phyloP scores from a whole-genome alignment of 2,329 filamentous ascomycete species.

The Zasmidium angulare region DNA sequence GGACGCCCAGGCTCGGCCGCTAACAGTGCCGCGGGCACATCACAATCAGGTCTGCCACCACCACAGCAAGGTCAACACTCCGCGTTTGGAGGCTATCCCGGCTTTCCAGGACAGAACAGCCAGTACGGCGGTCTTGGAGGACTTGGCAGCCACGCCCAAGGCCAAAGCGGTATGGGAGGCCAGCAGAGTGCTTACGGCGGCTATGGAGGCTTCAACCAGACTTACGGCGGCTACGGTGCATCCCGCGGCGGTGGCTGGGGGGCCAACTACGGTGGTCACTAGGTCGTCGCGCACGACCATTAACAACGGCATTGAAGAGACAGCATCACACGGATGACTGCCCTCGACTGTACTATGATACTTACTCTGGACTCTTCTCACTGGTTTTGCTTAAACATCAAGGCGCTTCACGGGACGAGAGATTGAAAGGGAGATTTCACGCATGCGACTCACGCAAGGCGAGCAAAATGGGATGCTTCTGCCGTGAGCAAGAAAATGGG shows the following conservation, averaged over 20 bases:
- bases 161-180: constrained; percentile 44
- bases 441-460: not conserved
- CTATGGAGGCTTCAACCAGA: constrained; percentile 37
- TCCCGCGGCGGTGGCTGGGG: constrained; percentile 37
- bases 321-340: not conserved
- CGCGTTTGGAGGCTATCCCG: constrained; percentile 56
- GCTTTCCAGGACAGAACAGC: constrained; percentile 48
- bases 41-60: constrained; percentile 54
- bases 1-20: constrained; percentile 64
- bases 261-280: constrained; percentile 33
- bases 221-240: constrained; percentile 32
- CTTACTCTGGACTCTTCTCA: constrained; percentile 7
- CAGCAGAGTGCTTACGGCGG: constrained; percentile 38
- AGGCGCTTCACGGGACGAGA: constrained; percentile 5
- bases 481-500: constrained; percentile 4
- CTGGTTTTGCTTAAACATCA: not conserved
- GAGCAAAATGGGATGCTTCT: not conserved
- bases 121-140: constrained; percentile 55
- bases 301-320: not conserved
- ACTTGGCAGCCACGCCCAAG: constrained; percentile 46
- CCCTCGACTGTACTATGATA: constrained; percentile 7
- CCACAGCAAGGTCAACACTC: constrained; percentile 56
- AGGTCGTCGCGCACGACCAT: constrained; percentile 11
- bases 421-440: constrained; percentile 3
- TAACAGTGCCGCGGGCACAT: constrained; percentile 55